Base-by-base conservation (phyloP, 148 eudicot species). In the Rhododendron williamsianum region DNA sequence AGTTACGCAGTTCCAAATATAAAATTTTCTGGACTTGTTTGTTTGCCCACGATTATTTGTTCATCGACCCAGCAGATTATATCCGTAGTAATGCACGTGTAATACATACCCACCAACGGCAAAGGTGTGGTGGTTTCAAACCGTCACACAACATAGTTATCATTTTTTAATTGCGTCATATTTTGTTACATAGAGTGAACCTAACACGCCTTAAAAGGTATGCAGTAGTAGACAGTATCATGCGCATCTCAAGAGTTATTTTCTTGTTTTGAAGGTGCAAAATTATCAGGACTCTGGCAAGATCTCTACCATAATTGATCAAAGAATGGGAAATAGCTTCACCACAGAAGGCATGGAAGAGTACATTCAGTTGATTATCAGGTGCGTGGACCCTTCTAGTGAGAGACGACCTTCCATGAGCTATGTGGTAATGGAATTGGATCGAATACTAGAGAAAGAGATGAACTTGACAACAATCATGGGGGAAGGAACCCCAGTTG, bases 401-500 rank as follows among this genome's bases (percentile, higher is more conserved):
- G 99, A 96, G 85, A 92, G 94, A 73, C 87, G 99, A 46, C 93
- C 95, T 2, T 85, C 90, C 35, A 92, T 96, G 91, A 92, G 91
- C 88, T 82, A 84, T 84, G 93, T 92, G 76, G 98, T 91, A 6
- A 86, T 87, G 18, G 99, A 96, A 86, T 94, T 95, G 41, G 99
- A 96, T 84, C 94, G 94, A 52, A 93, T 96, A 89, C 94, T 96
- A 65, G 98, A 95, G 85, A 95, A 95, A 88, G 99, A 96, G 89
- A 96, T 96, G 99, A 95, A 90, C 86, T 90, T 94, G 90, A 96
- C 98, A 30, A 95, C 98, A 78, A 94, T 96, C 81, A 93, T 90
- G 95, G 98, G 98, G 77, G 99, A 96, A 93, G 97, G 95, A 84
- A 94, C 98, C 88, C 99, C 99, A 9, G 95, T 93, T 82, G 99